Base-by-base conservation (phyloP, 176 grass and related monocot genomes). In the Aegilops bicornis region DNA sequence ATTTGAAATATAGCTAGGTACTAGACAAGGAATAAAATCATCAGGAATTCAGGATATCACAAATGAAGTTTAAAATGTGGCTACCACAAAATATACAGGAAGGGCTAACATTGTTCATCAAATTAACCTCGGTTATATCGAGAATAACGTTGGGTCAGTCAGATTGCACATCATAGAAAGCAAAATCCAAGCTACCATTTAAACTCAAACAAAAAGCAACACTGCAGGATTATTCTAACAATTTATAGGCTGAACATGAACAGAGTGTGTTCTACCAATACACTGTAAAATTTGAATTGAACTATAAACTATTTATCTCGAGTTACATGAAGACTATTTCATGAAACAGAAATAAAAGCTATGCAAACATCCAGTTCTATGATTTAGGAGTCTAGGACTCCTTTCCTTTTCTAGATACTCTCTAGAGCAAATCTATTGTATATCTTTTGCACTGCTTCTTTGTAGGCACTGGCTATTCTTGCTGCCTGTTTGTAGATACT, bases 301-400 rank as follows among this genome's bases (percentile, higher is more conserved):
- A 47, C 43, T 47, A 47, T 47, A 45, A 45, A 54, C 9, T 76
- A 52, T 77, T 33, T 24, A 22, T 87, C 16, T 68, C 48, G 14
- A 27, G n/a, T 27, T 89, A 64, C 2, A 89, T 72, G 11, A 40
- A 60, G 63, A 64, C 39, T 79, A 88, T 64, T 73, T 47, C 71
- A 25, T 2, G 35, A 79, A 84, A 23, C 8, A 47, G 36, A 78
- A 83, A 83, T 16, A 43, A 69, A 36, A 77, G 42, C 3, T 33
- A 12, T 14, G 24, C 60, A 45, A 59, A 63, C 42, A 42, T 77
- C 25, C 2, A 83, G 73, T 70, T 82, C 39, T 77, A 69, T 47
- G 68, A n/a, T 64, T 10, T 19, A 70, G 33, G 15, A 69, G 30
- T 70, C 68, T 70, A 70, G 3, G 33, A 70, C 9, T 70, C 16